Percentiles rank a stretch among this genome's conserved stretches.
phyloP scores from a whole-genome alignment of 2,329 filamentous ascomycete species.

The Rutstroemia sp. region DNA sequence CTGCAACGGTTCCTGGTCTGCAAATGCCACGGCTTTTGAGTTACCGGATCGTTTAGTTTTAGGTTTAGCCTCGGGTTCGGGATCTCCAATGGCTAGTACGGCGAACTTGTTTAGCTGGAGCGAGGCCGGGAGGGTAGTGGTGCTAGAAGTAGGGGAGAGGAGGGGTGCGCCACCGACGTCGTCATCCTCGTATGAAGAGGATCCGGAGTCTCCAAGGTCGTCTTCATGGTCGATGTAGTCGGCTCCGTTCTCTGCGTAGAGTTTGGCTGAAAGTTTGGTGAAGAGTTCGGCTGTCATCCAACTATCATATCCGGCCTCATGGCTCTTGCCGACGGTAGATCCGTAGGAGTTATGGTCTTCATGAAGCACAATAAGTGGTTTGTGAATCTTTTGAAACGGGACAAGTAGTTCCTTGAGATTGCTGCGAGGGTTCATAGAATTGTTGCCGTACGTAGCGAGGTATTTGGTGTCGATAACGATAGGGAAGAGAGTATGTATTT shows the following conservation, averaged over 20 bases:
- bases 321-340: constrained; percentile 26
- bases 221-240: constrained; percentile 1
- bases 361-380: constrained; percentile 36
- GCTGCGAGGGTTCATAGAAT: constrained; percentile 35
- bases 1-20: constrained; percentile 2
- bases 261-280: constrained; percentile 27
- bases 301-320: constrained; percentile 57
- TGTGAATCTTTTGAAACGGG: constrained; percentile 32
- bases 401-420: constrained; percentile 41
- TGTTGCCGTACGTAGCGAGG: constrained; percentile 35
- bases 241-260: constrained; percentile 13
- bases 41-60: not conserved
- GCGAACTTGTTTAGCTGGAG: constrained; percentile 5
- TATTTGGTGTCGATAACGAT: constrained; percentile 54
- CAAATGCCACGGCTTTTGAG: not conserved
- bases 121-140: not conserved
- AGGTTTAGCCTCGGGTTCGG: not conserved
- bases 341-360: constrained; percentile 27
- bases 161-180: constrained; percentile 7
- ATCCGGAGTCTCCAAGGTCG: not conserved
- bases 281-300: constrained; percentile 38
- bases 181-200: constrained; percentile 1
- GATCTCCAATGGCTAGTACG: not conserved
- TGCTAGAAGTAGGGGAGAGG: not conserved
- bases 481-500: constrained; percentile 41